Evolutionary conservation across 2,329 filamentous ascomycete species (phyloP).

Genomic region (Ophiostoma sp.): DNA sequence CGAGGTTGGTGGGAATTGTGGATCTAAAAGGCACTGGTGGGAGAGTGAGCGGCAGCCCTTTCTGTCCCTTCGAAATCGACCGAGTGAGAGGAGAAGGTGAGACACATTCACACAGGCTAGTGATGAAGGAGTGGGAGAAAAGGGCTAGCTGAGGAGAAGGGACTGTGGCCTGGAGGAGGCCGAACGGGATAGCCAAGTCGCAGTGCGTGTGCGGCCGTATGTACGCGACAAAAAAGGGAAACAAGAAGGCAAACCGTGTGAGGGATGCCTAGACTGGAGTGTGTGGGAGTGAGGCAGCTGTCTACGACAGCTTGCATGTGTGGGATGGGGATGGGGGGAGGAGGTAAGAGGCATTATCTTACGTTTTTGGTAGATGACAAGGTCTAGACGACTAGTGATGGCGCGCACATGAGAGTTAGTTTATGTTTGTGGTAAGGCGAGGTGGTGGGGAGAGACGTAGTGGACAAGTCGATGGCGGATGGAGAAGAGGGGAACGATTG

Average conservation of each 20-base stretch:
- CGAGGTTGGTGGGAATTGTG: slow-evolving; percentile 24
- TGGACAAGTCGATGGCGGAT: background rate
- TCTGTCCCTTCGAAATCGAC: background rate
- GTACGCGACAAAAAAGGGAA: slow-evolving; percentile 15
- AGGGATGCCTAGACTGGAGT: background rate
- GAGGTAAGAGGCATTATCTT: slow-evolving; percentile 11
- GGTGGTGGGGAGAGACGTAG: background rate
- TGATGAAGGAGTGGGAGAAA: background rate
- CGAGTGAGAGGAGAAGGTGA: slow-evolving; percentile 12
- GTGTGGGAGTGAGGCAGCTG: background rate
- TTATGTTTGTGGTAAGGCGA: background rate
- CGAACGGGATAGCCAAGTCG: slow-evolving; percentile 4
- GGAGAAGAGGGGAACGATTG: background rate
- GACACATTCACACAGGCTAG: slow-evolving; percentile 19
- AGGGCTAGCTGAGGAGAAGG: slow-evolving; percentile 1
- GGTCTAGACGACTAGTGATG: slow-evolving; percentile 16
- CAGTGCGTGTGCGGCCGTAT: slow-evolving; percentile 15
- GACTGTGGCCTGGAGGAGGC: background rate
- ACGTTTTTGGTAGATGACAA: slow-evolving; percentile 19
- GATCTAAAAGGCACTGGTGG: background rate
- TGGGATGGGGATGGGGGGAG: background rate
- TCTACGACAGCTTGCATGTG: background rate
- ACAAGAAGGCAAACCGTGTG: background rate
- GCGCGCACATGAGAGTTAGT: slow-evolving; percentile 5
- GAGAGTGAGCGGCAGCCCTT: slow-evolving; percentile 14